These are phyloP conservation scores for Phoenix roebelenii DNA, from an alignment of 176 grass and related monocot species.

Conservation along the genomic window DNA sequence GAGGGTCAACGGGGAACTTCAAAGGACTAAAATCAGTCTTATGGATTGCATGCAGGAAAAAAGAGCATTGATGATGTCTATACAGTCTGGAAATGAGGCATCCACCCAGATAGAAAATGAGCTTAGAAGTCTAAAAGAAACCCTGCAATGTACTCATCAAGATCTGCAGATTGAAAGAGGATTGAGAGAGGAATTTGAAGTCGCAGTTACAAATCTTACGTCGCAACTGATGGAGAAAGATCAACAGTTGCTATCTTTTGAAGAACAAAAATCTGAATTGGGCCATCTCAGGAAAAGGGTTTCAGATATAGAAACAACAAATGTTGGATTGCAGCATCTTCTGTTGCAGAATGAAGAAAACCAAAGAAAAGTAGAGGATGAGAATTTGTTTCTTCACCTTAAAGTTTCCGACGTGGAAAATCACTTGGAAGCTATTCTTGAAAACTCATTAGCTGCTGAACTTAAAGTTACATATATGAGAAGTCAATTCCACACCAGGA, in stretches of 20 bases:
- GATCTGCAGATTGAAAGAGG: slow-evolving; percentile 36
- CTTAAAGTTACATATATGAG: slow-evolving; percentile 61
- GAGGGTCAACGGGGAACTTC: slow-evolving; percentile 16
- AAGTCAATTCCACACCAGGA: slow-evolving; percentile 25
- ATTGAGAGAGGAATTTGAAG: slow-evolving; percentile 57
- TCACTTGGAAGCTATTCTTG: slow-evolving; percentile 37
- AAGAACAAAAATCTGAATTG: slow-evolving; percentile 54
- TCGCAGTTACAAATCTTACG: slow-evolving; percentile 44
- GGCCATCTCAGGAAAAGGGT: slow-evolving; percentile 37
- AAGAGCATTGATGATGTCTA: slow-evolving; percentile 23
- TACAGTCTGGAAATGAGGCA: slow-evolving; percentile 48
- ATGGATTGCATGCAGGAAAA: slow-evolving; percentile 23
- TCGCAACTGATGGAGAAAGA: slow-evolving; percentile 62
- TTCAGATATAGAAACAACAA: slow-evolving; percentile 43
- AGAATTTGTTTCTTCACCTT: slow-evolving; percentile 30
- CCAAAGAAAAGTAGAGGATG: slow-evolving; percentile 32
- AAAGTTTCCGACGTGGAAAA: slow-evolving; percentile 44
- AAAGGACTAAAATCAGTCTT: slow-evolving; percentile 19
- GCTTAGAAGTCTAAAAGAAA: slow-evolving; percentile 31
- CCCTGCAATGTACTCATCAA: slow-evolving; percentile 7
- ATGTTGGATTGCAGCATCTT: slow-evolving; percentile 58
- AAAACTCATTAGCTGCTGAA: slow-evolving; percentile 54
- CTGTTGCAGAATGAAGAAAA: slow-evolving; percentile 53
- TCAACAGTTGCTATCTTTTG: slow-evolving; percentile 50
- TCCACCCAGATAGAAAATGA: slow-evolving; percentile 71